phyloP scores from a whole-genome alignment of 2,329 filamentous ascomycete genomes.

The Phyllosticta citrichinensis region DNA sequence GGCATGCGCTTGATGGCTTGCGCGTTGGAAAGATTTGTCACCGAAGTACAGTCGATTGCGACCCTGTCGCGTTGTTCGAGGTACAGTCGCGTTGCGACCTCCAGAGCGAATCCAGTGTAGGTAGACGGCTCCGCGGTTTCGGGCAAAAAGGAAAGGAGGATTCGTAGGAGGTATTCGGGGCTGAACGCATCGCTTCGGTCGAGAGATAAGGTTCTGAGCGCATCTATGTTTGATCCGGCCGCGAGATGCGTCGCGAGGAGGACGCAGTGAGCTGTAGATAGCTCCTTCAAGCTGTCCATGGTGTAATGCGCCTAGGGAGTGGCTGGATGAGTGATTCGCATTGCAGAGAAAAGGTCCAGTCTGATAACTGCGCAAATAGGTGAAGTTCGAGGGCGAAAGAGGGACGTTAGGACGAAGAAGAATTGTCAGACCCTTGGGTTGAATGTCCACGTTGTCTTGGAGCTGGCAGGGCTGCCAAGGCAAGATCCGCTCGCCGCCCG shows the following conservation, averaged over 20 bases:
- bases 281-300: constrained; percentile 2
- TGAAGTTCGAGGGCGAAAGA: background rate
- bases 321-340: background rate
- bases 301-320: background rate
- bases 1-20: constrained; percentile 54
- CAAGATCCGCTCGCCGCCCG: background rate
- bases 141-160: constrained; percentile 68
- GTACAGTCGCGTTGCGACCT: constrained; percentile 43
- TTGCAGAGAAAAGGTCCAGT: background rate
- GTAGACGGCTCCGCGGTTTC: constrained; percentile 54
- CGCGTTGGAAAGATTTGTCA: constrained; percentile 51
- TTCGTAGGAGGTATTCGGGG: constrained; percentile 56
- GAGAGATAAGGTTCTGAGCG: constrained; percentile 50
- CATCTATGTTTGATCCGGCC: constrained; percentile 53
- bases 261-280: constrained; percentile 59
- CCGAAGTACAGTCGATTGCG: constrained; percentile 44
- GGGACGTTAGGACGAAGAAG: background rate
- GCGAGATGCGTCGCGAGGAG: constrained; percentile 65
- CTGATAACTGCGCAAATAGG: background rate
- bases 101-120: constrained; percentile 53
- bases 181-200: constrained; percentile 49
- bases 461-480: background rate
- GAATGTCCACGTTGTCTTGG: background rate
- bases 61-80: constrained; percentile 27
- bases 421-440: background rate